These are phyloP conservation scores for Paramecium sonneborni DNA, from an alignment of 73 alveolate genomes.

Conservation along the genomic window DNA sequence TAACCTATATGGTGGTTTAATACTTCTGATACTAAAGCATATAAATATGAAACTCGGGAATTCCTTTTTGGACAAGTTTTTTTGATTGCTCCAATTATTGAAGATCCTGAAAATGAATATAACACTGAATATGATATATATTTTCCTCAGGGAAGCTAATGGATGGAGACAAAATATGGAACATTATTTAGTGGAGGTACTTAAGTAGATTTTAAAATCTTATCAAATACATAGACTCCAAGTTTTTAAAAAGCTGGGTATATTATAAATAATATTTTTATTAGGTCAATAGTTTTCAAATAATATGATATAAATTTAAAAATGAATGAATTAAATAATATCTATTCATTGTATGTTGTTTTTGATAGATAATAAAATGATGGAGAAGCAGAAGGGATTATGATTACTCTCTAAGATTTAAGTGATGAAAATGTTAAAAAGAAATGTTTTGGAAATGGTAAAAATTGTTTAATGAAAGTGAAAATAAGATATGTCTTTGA, in stretches of 20 bases:
- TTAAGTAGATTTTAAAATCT: not conserved
- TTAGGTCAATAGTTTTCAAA: not conserved
- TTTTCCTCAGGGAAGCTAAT: not conserved
- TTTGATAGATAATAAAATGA: not conserved
- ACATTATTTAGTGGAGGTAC: not conserved
- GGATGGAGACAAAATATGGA: not conserved
- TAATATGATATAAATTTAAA: not conserved
- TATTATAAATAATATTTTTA: not conserved
- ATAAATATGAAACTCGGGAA: not conserved
- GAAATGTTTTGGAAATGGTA: not conserved
- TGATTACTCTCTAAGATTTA: not conserved
- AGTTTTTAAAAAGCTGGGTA: constrained; percentile 28
- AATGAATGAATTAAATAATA: not conserved
- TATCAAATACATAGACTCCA: not conserved
- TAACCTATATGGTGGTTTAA: constrained; percentile 50
- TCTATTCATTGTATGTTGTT: not conserved
- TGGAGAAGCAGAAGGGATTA: constrained; percentile 17
- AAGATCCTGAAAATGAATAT: constrained; percentile 15
- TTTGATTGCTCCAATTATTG: not conserved
- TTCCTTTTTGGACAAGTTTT: not conserved
- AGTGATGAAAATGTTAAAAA: not conserved
- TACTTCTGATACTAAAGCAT: constrained; percentile 1
- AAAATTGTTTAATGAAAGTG: not conserved
- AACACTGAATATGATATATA: not conserved
- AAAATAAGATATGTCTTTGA: not conserved